phyloP scores from a whole-genome alignment of 1,139 yeast species.

The Geotrichum europaeum region DNA sequence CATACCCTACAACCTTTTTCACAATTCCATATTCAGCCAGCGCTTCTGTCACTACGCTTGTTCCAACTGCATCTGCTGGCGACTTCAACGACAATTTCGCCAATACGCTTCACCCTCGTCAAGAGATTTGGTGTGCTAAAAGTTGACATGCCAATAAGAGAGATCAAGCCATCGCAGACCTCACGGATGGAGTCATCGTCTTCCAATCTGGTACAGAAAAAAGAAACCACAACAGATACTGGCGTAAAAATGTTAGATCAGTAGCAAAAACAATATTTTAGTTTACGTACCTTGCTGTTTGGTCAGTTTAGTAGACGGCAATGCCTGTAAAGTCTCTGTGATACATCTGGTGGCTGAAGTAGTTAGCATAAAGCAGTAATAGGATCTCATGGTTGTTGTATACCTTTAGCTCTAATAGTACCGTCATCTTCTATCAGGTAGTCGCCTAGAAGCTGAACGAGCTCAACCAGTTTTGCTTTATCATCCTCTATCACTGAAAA shows the following conservation, averaged over 20 bases:
- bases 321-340: conserved; percentile 42
- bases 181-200: conserved; percentile 53
- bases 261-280: background rate
- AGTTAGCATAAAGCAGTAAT: background rate
- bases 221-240: conserved; percentile 53
- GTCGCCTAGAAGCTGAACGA: conserved; percentile 52
- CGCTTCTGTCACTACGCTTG: background rate
- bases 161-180: conserved; percentile 50
- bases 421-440: conserved; percentile 66
- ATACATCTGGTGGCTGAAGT: conserved; percentile 51
- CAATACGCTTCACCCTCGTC: background rate
- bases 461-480: conserved; percentile 43
- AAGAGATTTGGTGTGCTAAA: conserved; percentile 19
- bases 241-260: background rate
- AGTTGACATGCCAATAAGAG: conserved; percentile 44
- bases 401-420: conserved; percentile 39
- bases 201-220: conserved; percentile 58
- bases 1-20: background rate
- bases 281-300: conserved; percentile 50
- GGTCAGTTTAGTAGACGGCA: conserved; percentile 41
- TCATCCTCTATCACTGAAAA: conserved; percentile 33
- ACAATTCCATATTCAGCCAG: background rate
- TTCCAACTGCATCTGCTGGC: background rate
- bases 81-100: background rate
- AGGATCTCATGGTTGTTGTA: conserved; percentile 12